Conservation (phyloP, 768 basidiomycete genomes). For the Lanmaoa pseudosensibilis region DNA sequence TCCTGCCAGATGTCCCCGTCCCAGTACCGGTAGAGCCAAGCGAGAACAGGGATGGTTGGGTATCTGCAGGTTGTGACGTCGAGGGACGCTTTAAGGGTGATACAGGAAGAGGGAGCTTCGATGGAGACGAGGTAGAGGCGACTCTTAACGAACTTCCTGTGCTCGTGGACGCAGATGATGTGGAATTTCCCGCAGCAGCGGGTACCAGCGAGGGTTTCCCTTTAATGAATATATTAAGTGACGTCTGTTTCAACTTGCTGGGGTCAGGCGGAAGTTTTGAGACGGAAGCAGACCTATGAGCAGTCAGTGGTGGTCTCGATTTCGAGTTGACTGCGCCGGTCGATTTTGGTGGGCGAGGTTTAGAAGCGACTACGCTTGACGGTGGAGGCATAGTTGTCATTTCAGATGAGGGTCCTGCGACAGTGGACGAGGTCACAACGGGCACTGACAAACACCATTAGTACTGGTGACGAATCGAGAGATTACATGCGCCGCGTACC, state of each 20-base stretch:
- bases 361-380: neutral
- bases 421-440: neutral
- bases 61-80: slow-evolving; percentile 4
- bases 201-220: neutral
- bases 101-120: slow-evolving; percentile 29
- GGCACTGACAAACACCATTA: slow-evolving; percentile 6
- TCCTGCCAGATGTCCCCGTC: neutral
- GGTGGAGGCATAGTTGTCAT: neutral
- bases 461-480: neutral
- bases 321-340: neutral
- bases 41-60: slow-evolving; percentile 4
- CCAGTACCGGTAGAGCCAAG: slow-evolving; percentile 2
- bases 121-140: slow-evolving; percentile 20
- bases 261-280: slow-evolving; percentile 12
- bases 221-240: slow-evolving; percentile 26
- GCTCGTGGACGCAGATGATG: slow-evolving; percentile 6
- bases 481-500: neutral
- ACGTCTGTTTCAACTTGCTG: slow-evolving; percentile 26
- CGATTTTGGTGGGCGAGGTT: slow-evolving; percentile 10
- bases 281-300: slow-evolving; percentile 8
- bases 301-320: neutral
- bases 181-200: neutral
- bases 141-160: slow-evolving; percentile 9
- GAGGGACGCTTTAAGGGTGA: slow-evolving; percentile 21
- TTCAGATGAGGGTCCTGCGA: neutral